Conservation (phyloP, 2,329 filamentous ascomycete genomes). For the Madurella mycetomatis region DNA sequence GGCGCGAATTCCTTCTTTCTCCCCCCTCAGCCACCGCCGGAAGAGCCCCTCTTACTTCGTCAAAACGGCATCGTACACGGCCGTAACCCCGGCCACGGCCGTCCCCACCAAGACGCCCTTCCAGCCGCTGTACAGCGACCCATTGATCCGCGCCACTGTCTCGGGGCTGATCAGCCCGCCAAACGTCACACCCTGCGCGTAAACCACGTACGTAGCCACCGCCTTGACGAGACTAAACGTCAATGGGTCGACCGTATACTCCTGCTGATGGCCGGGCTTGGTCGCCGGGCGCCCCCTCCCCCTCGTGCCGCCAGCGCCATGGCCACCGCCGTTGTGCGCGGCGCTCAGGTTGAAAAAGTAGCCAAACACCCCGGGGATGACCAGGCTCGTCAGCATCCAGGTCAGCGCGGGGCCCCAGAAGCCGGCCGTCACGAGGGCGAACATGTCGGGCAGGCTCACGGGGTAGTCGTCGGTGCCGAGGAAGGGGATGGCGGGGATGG, state of each 20-base stretch:
- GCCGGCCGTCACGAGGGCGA: conserved; percentile 65
- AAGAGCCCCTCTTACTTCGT: conserved; percentile 48
- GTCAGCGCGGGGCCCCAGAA: conserved; percentile 82
- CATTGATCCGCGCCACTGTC: conserved; percentile 59
- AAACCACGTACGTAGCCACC: conserved; percentile 75
- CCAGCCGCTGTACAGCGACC: conserved; percentile 67
- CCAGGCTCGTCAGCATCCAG: conserved; percentile 69
- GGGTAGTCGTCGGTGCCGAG: conserved; percentile 55
- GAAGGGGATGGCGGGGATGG: conserved; percentile 57
- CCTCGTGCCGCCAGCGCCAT: neutral
- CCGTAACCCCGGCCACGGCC: conserved; percentile 62
- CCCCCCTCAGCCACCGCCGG: no score
- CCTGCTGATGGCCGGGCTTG: conserved; percentile 22
- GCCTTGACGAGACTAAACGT: conserved; percentile 89
- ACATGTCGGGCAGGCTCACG: conserved; percentile 74
- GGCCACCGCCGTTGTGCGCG: conserved; percentile 33
- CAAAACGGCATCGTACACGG: conserved; percentile 73
- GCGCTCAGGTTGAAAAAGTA: conserved; percentile 88
- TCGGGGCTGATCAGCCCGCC: conserved; percentile 56
- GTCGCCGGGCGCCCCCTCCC: neutral
- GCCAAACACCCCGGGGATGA: conserved; percentile 66
- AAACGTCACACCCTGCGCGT: conserved; percentile 61
- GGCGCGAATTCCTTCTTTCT: neutral
- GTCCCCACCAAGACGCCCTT: conserved; percentile 65
- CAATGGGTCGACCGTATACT: conserved; percentile 73